Conservation (phyloP, 805 yeast species). For the Ogataea polymorpha region DNA sequence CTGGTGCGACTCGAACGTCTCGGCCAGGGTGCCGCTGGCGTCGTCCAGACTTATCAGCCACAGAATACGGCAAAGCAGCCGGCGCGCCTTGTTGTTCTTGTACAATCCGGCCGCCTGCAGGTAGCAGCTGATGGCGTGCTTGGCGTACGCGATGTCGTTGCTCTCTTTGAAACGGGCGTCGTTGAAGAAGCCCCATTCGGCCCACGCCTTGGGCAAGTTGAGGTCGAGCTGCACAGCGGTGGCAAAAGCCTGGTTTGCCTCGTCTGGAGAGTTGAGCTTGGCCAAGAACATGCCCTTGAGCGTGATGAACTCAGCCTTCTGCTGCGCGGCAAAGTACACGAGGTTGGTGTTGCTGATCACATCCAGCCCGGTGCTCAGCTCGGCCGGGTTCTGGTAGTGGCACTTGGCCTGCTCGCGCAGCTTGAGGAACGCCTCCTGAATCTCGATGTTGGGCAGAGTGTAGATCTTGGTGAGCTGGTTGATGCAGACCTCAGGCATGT, state of each 20-base stretch:
- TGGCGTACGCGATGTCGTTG: slow-evolving; percentile 76
- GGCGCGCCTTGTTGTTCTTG: slow-evolving; percentile 87
- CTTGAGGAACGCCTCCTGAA: slow-evolving; percentile 95
- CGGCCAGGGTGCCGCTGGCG: slow-evolving; percentile 70
- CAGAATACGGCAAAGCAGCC: slow-evolving; percentile 79
- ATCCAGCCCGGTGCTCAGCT: slow-evolving; percentile 90
- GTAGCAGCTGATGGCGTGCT: slow-evolving; percentile 93
- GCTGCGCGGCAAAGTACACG: slow-evolving; percentile 95
- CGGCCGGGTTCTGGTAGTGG: slow-evolving; percentile 88
- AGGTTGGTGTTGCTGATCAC: slow-evolving; percentile 94
- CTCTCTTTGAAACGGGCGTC: slow-evolving; percentile 83
- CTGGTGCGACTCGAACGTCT: slow-evolving; percentile 85
- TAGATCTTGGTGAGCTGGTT: slow-evolving; percentile 90
- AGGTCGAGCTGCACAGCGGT: slow-evolving; percentile 96
- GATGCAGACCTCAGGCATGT: slow-evolving; percentile 95
- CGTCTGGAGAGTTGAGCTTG: slow-evolving; percentile 84
- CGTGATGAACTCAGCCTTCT: slow-evolving; percentile 96
- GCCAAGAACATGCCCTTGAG: slow-evolving; percentile 97
- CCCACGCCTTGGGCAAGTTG: slow-evolving; percentile 97
- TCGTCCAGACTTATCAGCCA: slow-evolving; percentile 95
- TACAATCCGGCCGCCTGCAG: slow-evolving; percentile 96
- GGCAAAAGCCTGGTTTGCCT: slow-evolving; percentile 96
- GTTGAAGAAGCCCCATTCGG: slow-evolving; percentile 97
- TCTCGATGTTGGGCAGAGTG: slow-evolving; percentile 94
- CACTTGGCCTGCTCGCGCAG: slow-evolving; percentile 97